These are phyloP conservation scores for Mortierella hygrophila DNA, from an alignment of 192 early-diverging fungal genomes.

Conservation along the genomic window DNA sequence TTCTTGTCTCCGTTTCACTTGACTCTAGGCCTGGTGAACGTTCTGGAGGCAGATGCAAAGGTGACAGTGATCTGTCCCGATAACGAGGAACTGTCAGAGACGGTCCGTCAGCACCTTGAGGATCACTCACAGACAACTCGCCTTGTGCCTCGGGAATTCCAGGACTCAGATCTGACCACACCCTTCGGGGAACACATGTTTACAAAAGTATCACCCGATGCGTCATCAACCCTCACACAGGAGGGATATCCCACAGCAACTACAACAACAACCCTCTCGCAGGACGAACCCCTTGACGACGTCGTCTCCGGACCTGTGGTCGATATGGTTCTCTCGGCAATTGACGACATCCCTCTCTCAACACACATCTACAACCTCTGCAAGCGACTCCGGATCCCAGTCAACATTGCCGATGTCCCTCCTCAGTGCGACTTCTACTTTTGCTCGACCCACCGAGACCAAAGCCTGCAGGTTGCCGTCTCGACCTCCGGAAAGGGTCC, in stretches of 20 bases:
- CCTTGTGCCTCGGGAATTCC: constrained; percentile 60
- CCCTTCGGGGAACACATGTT: constrained; percentile 39
- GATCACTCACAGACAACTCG: constrained; percentile 65
- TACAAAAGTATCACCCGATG: background rate
- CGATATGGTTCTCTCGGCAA: constrained; percentile 78
- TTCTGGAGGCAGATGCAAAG: constrained; percentile 82
- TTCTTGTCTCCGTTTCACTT: background rate
- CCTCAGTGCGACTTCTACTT: constrained; percentile 95
- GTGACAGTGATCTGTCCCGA: constrained; percentile 83
- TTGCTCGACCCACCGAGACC: constrained; percentile 86
- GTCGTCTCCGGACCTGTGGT: constrained; percentile 46
- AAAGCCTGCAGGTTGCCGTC: constrained; percentile 90
- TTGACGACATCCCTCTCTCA: constrained; percentile 81
- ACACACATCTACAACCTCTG: constrained; percentile 75
- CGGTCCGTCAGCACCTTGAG: constrained; percentile 72
- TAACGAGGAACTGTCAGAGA: constrained; percentile 68
- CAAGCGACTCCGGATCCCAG: constrained; percentile 79
- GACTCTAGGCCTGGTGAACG: constrained; percentile 69
- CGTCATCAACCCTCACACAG: background rate
- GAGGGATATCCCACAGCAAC: background rate
- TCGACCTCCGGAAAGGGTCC: constrained; percentile 92
- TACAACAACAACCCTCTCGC: background rate
- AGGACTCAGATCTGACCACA: constrained; percentile 59
- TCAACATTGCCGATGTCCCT: constrained; percentile 94
- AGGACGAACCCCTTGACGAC: background rate